Base-by-base conservation (phyloP, 164 flowering plant genomes). In the Berberis vulgaris region DNA sequence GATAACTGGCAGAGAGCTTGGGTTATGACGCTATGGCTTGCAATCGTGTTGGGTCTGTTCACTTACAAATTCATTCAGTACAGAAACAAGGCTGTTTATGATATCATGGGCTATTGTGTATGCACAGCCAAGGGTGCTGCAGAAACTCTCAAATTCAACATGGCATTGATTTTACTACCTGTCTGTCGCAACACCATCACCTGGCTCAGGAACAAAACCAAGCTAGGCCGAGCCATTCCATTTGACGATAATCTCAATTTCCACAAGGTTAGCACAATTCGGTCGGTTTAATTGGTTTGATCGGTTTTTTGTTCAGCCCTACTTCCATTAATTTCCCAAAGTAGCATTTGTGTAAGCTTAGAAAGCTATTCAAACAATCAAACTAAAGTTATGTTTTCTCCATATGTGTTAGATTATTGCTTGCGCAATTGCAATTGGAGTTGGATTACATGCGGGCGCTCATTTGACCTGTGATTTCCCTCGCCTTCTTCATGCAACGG, bases 111-210 rank as follows among this genome's bases (percentile, higher is more conserved):
- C 4, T 59, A 73, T 26, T 86, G 91, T 57, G 85, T 86, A 1
- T 76, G 79, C 72, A 64, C 74, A 8, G 91, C 88, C 11, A 84
- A 86, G 45, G 91, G 86, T 7, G 85, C 79, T 0, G 86, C 88
- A 0, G 91, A 86, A 73, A 82, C 84, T 0, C 74, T 82, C 5
- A 86, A 86, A 66, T 71, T 86, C 65, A 86, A 86, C 73, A 86
- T 86, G 91, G 91, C 91, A 3, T 67, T 86, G 45, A 77, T 84
- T 62, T 66, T 86, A 12, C 71, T 86, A 1, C 91, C 91, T 0
- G 91, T 86, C 43, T 86, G 91, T 65, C 75, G 91, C 50, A 83
- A 84, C 73, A 83, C 88, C 64, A 79, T 86, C 13, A 86, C 91
- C 5, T 82, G 83, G 85, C 88, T 86, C 4, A 74, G 88, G 67